A percentile compares a stretch with the other conserved stretches of the same genome.
These are phyloP conservation scores for Tausonia pullulans DNA, from an alignment of 1,284 basidiomycete genomes.

Conservation along the genomic window DNA sequence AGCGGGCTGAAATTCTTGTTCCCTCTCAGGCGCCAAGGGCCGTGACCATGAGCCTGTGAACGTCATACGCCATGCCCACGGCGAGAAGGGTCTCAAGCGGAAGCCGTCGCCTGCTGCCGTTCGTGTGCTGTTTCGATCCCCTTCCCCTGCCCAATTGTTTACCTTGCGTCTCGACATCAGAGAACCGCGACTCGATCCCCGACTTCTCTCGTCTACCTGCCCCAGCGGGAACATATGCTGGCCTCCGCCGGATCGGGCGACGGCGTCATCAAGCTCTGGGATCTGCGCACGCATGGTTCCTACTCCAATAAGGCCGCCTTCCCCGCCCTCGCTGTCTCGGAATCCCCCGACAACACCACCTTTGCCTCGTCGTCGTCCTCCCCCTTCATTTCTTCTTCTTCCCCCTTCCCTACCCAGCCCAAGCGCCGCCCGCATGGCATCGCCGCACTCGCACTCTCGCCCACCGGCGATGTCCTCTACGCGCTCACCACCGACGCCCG, in stretches of 20 bases:
- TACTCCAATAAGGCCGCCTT: conserved; percentile 4
- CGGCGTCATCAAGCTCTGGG: conserved; percentile 36
- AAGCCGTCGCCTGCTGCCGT: conserved; percentile 1
- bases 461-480: conserved; percentile 12
- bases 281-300: conserved; percentile 25
- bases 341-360: not conserved
- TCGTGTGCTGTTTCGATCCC: not conserved
- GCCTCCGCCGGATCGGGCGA: conserved; percentile 34
- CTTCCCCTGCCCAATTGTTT: too few relatives aligned
- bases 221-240: conserved; percentile 29
- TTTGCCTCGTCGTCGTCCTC: not conserved
- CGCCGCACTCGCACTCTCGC: conserved; percentile 6
- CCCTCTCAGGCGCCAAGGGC: not conserved
- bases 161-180: conserved; percentile 15
- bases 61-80: conserved; percentile 12
- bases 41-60: conserved; percentile 1
- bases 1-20: too few relatives aligned
- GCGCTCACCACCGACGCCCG: conserved; percentile 7
- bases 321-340: conserved; percentile 1
- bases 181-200: conserved; percentile 30
- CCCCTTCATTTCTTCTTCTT: not conserved
- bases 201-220: conserved; percentile 31
- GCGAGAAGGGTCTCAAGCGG: conserved; percentile 3
- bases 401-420: not conserved
- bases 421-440: conserved; percentile 1